Evolutionary conservation across 2,329 filamentous ascomycete species (phyloP).

Genomic region (Juglanconis oblonga): DNA sequence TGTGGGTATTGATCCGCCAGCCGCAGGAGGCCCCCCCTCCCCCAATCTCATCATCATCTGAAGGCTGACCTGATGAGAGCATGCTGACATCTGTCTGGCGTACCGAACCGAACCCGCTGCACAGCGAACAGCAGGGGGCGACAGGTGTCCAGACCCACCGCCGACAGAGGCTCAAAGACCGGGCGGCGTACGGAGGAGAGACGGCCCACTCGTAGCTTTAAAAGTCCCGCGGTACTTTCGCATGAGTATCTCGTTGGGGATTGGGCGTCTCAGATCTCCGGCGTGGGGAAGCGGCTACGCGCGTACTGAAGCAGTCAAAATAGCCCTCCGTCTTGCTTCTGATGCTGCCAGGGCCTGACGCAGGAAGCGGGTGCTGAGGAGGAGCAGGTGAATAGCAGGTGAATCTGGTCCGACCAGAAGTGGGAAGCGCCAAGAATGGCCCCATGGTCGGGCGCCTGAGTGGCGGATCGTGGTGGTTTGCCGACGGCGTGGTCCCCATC

Average conservation of each 20-base stretch:
- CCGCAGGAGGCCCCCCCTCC: too few species aligned
- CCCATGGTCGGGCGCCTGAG: not conserved
- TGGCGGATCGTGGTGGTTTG: not conserved
- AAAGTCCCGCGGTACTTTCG: conserved; percentile 3
- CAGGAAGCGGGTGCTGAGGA: not conserved
- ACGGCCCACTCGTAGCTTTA: not conserved
- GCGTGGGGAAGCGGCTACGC: not conserved
- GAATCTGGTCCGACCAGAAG: not conserved
- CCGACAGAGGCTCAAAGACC: not conserved
- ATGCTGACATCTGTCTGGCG: not conserved
- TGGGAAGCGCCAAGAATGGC: not conserved
- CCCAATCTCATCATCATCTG: not conserved
- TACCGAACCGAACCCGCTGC: not conserved
- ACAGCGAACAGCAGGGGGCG: not conserved
- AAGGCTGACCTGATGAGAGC: not conserved
- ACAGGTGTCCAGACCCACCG: not conserved
- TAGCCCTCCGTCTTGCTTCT: not conserved
- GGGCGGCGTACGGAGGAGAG: not conserved
- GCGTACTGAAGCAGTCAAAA: not conserved
- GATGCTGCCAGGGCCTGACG: not conserved
- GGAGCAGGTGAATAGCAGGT: not conserved
- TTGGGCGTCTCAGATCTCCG: not conserved
- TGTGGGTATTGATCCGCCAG: not conserved
- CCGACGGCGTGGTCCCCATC: not conserved
- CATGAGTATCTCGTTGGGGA: not conserved